Base-by-base conservation (phyloP, 2,329 filamentous ascomycete genomes). In the Meredithiella fracta region DNA sequence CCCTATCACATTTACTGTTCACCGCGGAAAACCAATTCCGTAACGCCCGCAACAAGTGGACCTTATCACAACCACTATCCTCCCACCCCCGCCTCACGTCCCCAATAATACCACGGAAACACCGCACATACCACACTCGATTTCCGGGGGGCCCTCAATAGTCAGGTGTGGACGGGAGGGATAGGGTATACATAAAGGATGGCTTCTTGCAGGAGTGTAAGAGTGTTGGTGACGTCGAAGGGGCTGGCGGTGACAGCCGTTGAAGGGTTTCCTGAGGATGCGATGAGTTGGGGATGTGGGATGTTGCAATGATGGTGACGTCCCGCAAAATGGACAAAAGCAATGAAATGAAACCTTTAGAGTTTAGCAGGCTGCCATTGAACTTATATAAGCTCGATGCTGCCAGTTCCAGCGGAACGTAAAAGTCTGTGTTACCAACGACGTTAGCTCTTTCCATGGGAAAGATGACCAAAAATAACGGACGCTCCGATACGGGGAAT, bases 401-500 rank as follows among this genome's bases (percentile, higher is more conserved):
- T n/a, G n/a, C n/a, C n/a, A n/a, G n/a, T n/a, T n/a, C n/a, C n/a
- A n/a, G n/a, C n/a, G n/a, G n/a, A n/a, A n/a, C n/a, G n/a, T n/a
- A n/a, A n/a, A n/a, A n/a, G 29, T 11, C 11, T 34, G 29, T 34
- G 29, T 34, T 14, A 47, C 9, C 1, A 1, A 23, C 17, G 44
- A 20, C 20, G 9, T 47, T 2, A 11, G 25, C 44, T 25, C 44
- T 47, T 14, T 23, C 22, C n/a, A 22, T 0, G 44, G 1, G 1
- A 47, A 2, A 15, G 44, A 22, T 6, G n/a, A 44, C 15, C 4
- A 25, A 25, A 20, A 23, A 20, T 20, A 20, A 25, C 14, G 7
- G 25, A 56, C 56, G 51, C 56, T 62, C 58, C 59, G 58, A 57
- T 59, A 60, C 60, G 54, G 60, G 60, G 60, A 62, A 61, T 62